Percentiles rank a stretch among this genome's conserved stretches.
Conservation (phyloP, 1,284 basidiomycete genomes). For the Papiliotrema terrestris region DNA sequence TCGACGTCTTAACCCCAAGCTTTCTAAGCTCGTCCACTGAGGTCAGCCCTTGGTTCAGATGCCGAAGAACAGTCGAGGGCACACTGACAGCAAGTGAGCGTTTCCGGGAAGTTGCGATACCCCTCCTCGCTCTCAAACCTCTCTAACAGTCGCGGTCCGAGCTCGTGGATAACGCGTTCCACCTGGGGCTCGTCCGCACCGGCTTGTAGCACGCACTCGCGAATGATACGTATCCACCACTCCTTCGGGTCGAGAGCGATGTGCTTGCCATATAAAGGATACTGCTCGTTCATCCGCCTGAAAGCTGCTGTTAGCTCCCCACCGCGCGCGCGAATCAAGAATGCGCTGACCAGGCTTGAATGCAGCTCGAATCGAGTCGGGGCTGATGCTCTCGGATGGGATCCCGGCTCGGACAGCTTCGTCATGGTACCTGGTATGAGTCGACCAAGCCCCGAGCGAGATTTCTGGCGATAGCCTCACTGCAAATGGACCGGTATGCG, state of each 20-base stretch:
- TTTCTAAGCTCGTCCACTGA: slow-evolving; percentile 34
- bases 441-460: not conserved
- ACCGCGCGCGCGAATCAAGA: not conserved
- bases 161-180: slow-evolving; percentile 13
- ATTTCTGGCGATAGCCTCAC: slow-evolving; percentile 13
- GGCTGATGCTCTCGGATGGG: slow-evolving; percentile 20
- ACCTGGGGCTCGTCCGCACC: slow-evolving; percentile 35
- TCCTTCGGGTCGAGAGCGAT: slow-evolving; percentile 32
- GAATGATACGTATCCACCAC: slow-evolving; percentile 47
- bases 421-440: slow-evolving; percentile 33
- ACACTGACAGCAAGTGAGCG: slow-evolving; percentile 29
- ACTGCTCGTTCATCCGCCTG: slow-evolving; percentile 27
- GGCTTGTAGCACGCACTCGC: slow-evolving; percentile 35
- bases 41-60: not conserved
- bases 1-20: slow-evolving; percentile 37
- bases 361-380: slow-evolving; percentile 32
- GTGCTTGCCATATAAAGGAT: slow-evolving; percentile 44
- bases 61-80: not conserved
- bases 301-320: slow-evolving; percentile 23
- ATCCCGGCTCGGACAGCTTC: slow-evolving; percentile 43
- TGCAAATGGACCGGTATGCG: slow-evolving; percentile 45
- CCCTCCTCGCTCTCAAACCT: slow-evolving; percentile 47
- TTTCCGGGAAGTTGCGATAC: slow-evolving; percentile 45
- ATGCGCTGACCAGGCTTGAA: slow-evolving; percentile 40
- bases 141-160: slow-evolving; percentile 27